Percentiles rank a stretch among this genome's conserved stretches.
Evolutionary conservation across 2,329 filamentous ascomycete genomes (phyloP).

Genomic region (Waltergamsia citrina): DNA sequence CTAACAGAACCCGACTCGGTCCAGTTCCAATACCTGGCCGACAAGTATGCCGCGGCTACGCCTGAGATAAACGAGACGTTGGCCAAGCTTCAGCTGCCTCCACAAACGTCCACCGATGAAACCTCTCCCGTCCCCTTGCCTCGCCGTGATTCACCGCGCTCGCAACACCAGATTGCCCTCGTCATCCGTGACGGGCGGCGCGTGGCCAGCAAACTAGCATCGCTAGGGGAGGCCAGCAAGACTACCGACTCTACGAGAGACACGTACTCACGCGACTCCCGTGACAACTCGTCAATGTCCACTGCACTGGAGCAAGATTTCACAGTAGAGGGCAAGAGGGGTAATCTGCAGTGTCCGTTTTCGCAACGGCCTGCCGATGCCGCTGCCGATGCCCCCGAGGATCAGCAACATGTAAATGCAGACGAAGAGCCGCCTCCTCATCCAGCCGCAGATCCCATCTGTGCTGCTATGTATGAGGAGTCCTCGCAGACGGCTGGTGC

Average conservation of each 20-base stretch:
- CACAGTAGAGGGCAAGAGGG: constrained; percentile 74
- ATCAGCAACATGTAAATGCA: constrained; percentile 11
- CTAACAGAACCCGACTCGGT: constrained; percentile 7
- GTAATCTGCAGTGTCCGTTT: constrained; percentile 75
- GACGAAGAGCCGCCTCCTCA: constrained; percentile 32
- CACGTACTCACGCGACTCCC: constrained; percentile 32
- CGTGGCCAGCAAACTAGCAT: constrained; percentile 43
- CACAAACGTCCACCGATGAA: constrained; percentile 38
- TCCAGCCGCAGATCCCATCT: constrained; percentile 49
- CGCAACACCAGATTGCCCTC: constrained; percentile 47
- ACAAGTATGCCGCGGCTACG: constrained; percentile 57
- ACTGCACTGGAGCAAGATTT: constrained; percentile 79
- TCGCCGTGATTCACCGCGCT: constrained; percentile 28
- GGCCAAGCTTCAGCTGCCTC: constrained; percentile 56
- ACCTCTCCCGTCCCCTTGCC: constrained; percentile 44
- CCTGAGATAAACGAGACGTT: constrained; percentile 58
- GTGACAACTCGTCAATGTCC: constrained; percentile 46
- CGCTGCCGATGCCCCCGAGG: constrained; percentile 12
- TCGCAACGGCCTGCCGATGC: constrained; percentile 22
- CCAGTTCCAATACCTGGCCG: constrained; percentile 55
- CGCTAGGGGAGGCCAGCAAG: constrained; percentile 39
- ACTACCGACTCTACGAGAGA: constrained; percentile 39
- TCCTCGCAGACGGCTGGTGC: constrained; percentile 41
- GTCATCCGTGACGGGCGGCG: constrained; percentile 56
- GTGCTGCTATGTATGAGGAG: constrained; percentile 54